Percentiles rank a stretch among this genome's conserved stretches.
Conservation (phyloP, 2,329 filamentous ascomycete species). For the Teratosphaeria zuluensis region DNA sequence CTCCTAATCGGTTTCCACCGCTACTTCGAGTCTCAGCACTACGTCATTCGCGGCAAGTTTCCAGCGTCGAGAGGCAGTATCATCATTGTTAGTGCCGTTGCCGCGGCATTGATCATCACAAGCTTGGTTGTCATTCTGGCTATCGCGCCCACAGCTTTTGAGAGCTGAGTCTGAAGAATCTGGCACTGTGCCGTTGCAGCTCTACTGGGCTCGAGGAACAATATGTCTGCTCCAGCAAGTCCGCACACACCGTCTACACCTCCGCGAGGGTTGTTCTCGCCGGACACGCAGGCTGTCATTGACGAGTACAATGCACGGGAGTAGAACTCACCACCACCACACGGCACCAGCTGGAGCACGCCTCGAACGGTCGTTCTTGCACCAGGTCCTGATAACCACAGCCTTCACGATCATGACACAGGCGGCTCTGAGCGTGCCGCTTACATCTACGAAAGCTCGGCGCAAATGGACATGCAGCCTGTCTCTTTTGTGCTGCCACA, state of each 20-base stretch:
- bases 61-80: conserved; percentile 69
- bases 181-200: background rate
- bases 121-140: conserved; percentile 51
- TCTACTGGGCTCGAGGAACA: too few species aligned
- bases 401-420: background rate
- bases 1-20: conserved; percentile 68
- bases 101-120: conserved; percentile 48
- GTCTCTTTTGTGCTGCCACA: background rate
- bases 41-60: conserved; percentile 71
- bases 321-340: background rate
- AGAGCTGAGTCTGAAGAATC: background rate
- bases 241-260: background rate
- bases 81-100: conserved; percentile 56
- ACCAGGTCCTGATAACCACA: background rate
- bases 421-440: background rate
- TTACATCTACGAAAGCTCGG: background rate
- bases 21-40: conserved; percentile 69
- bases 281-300: background rate
- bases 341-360: background rate
- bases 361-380: background rate
- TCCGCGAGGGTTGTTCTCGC: background rate
- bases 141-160: conserved; percentile 40
- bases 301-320: background rate
- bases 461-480: background rate
- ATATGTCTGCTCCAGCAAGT: background rate